Conservation (phyloP, 495 filamentous ascomycete genomes). For the Rhypophila decipiens region DNA sequence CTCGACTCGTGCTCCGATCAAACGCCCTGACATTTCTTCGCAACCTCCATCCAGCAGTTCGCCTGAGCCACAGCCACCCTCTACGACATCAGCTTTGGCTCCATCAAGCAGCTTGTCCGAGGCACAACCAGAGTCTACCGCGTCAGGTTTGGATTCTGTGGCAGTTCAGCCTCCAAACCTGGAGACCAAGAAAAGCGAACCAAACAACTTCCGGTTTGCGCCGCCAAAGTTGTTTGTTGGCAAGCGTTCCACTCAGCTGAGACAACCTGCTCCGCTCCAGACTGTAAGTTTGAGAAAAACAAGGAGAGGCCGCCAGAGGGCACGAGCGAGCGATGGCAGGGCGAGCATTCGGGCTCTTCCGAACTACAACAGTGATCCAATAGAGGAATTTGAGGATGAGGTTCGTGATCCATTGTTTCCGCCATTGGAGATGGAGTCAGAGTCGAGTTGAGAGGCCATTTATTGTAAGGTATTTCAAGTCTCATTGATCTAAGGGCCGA, state of each 20-base stretch:
- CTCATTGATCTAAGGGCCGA: no score
- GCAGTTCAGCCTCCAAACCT: constrained; percentile 20
- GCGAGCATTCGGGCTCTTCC: constrained; percentile 36
- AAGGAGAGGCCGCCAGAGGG: constrained; percentile 25
- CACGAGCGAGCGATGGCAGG: constrained; percentile 28
- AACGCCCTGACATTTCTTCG: no score
- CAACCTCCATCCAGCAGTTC: no score
- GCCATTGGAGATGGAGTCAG: constrained; percentile 11
- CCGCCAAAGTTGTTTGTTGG: constrained; percentile 38
- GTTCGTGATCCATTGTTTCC: constrained; percentile 10
- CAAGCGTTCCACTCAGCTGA: constrained; percentile 16
- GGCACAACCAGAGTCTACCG: constrained; percentile 2
- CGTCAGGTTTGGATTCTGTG: constrained; percentile 13
- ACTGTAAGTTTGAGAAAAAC: constrained; percentile 6
- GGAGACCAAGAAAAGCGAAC: constrained; percentile 12
- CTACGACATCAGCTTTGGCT: no score
- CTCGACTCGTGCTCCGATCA: no score
- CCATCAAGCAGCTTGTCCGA: constrained; percentile 6
- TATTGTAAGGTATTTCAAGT: no score
- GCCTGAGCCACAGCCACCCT: no score
- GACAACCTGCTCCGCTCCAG: neutral
- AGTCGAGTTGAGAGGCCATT: neutral
- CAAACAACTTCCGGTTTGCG: constrained; percentile 25
- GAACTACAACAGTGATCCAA: constrained; percentile 38
- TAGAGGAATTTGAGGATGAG: constrained; percentile 36